phyloP scores from a whole-genome alignment of 768 basidiomycete species.

The Cystobasidium tubakii region DNA sequence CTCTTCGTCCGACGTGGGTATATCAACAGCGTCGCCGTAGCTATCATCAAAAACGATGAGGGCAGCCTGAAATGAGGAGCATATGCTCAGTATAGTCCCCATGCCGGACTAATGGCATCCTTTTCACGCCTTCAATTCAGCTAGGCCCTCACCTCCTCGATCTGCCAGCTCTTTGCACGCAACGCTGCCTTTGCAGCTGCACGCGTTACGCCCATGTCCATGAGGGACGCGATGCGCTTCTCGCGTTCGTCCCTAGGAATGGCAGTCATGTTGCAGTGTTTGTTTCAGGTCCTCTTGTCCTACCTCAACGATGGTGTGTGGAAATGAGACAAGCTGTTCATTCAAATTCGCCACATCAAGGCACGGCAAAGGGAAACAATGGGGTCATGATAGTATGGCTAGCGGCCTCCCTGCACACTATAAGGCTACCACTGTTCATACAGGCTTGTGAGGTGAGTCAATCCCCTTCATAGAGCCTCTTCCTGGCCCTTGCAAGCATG shows the following conservation, averaged over 20 bases:
- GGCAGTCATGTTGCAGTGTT: background rate
- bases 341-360: background rate
- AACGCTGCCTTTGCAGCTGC: slow-evolving; percentile 29
- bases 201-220: slow-evolving; percentile 26
- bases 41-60: slow-evolving; percentile 27
- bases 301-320: background rate
- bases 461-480: too few relatives aligned
- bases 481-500: too few relatives aligned
- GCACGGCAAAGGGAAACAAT: too few relatives aligned
- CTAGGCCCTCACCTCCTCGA: slow-evolving; percentile 31
- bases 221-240: slow-evolving; percentile 10
- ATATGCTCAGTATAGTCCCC: too few relatives aligned
- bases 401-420: too few relatives aligned
- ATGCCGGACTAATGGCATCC: too few relatives aligned
- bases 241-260: background rate
- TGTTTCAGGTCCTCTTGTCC: background rate
- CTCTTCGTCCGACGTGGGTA: slow-evolving; percentile 25
- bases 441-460: too few relatives aligned
- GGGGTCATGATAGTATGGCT: too few relatives aligned
- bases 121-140: too few relatives aligned
- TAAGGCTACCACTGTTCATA: too few relatives aligned
- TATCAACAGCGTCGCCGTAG: slow-evolving; percentile 13
- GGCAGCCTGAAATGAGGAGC: slow-evolving; percentile 2
- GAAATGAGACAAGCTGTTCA: background rate
- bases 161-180: slow-evolving; percentile 8